Percentiles rank a stretch among this genome's conserved stretches.
Evolutionary conservation across 2,329 filamentous ascomycete genomes (phyloP).

Genomic region (Neonectria coccinea): DNA sequence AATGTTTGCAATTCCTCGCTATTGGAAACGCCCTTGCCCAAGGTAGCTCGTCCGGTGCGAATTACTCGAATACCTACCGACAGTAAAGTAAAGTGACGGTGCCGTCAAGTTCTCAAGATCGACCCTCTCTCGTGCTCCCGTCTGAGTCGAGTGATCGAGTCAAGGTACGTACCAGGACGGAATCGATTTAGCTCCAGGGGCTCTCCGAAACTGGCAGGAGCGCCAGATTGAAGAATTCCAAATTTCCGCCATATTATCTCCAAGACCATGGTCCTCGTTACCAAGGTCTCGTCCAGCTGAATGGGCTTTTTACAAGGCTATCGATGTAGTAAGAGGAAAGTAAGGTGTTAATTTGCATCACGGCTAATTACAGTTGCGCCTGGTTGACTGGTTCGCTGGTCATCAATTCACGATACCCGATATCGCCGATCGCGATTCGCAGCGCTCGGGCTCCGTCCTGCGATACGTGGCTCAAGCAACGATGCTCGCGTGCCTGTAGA

Average conservation of each 20-base stretch:
- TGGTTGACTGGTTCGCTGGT: too few species aligned
- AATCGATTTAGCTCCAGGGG: conserved; percentile 20
- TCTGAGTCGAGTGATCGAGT: conserved; percentile 3
- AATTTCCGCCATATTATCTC: background rate
- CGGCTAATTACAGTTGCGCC: background rate
- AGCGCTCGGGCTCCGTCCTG: background rate
- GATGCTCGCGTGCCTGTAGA: background rate
- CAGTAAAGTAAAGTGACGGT: background rate
- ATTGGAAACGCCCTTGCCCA: background rate
- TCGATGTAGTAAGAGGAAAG: background rate
- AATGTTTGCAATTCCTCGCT: background rate
- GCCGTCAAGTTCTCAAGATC: background rate
- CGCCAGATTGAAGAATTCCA: background rate
- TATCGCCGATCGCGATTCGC: background rate
- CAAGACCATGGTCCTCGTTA: conserved; percentile 3
- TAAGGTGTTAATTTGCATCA: background rate
- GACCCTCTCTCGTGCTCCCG: background rate
- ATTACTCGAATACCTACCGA: background rate
- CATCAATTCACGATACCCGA: conserved; percentile 1
- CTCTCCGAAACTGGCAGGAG: background rate
- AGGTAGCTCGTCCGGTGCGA: background rate
- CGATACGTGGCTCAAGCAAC: background rate
- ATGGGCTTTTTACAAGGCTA: background rate
- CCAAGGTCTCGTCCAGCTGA: background rate
- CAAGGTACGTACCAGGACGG: conserved; percentile 9